These are phyloP conservation scores for Pseudogymnoascus pannorum DNA, from an alignment of 2,329 filamentous ascomycete genomes.

Conservation along the genomic window DNA sequence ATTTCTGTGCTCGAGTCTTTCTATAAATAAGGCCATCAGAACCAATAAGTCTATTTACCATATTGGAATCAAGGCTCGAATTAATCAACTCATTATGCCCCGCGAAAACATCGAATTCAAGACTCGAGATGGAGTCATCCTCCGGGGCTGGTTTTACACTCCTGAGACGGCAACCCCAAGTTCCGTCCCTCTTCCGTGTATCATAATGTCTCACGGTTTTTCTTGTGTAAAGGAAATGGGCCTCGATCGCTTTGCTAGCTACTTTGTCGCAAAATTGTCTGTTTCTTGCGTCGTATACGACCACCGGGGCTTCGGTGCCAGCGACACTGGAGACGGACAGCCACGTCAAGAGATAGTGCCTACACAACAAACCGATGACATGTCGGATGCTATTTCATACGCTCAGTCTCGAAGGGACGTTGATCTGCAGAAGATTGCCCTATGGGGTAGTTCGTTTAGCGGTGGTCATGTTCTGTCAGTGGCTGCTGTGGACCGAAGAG, in stretches of 20 bases:
- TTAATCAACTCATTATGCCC: slow-evolving; percentile 11
- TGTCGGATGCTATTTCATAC: slow-evolving; percentile 34
- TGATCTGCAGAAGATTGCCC: slow-evolving; percentile 27
- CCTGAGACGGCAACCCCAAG: slow-evolving; percentile 7
- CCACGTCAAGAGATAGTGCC: slow-evolving; percentile 30
- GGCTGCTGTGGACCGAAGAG: slow-evolving; percentile 32
- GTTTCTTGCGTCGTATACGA: slow-evolving; percentile 31
- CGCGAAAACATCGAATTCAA: slow-evolving; percentile 24
- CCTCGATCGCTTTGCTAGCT: slow-evolving; percentile 22
- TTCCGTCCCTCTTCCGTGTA: slow-evolving; percentile 15
- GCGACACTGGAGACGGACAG: slow-evolving; percentile 24
- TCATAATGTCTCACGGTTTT: slow-evolving; percentile 22
- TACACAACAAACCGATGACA: slow-evolving; percentile 28
- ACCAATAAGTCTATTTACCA: too few relatives aligned
- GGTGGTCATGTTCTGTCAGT: slow-evolving; percentile 35
- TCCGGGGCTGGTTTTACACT: slow-evolving; percentile 28
- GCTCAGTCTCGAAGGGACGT: slow-evolving; percentile 27
- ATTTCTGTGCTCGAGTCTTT: too few relatives aligned
- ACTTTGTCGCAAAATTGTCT: slow-evolving; percentile 18
- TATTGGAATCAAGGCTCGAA: too few relatives aligned
- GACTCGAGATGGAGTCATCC: slow-evolving; percentile 22
- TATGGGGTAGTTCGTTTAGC: slow-evolving; percentile 33
- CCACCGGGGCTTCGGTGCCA: slow-evolving; percentile 29
- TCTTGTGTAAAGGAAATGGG: slow-evolving; percentile 20
- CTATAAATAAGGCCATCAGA: too few relatives aligned